Evolutionary conservation across 352 stramenopile genomes (phyloP), one percentile per base, ranked within the genome.

Genomic region (Phytophthora pseudosyringae): DNA sequence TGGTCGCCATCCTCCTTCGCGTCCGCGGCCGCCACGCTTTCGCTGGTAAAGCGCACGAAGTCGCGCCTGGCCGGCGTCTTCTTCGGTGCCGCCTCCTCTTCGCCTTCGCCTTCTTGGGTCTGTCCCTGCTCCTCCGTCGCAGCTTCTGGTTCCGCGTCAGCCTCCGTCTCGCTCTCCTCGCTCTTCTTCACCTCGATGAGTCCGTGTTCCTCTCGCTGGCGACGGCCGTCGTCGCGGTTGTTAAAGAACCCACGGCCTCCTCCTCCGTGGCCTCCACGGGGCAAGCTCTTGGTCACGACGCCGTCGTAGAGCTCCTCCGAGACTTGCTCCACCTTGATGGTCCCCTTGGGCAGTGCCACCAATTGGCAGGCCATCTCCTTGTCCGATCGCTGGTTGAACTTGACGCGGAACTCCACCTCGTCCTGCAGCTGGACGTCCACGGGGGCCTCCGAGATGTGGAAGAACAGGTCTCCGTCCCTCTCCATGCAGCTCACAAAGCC

Each of bases 361-460:
- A 94, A 68, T 59, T 91, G 83, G 13, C 79, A 79, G 11, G 86
- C 86, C 48, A 90, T 84, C 55, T 92, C 81, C 56, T 91, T 91
- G 48, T 82, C 64, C 45, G 80, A 90, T 16, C 86, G 83, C 52
- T 89, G 78, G 62, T 92, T 92, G 60, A 71, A 81, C 50, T 81
- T 89, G 51, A 92, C 70, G 31, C 83, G 78, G 63, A 90, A 94
- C 67, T 89, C 83, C 33, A 92, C 75, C 45, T 94, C 86, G 62
- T 92, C 83, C 21, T 88, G 71, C 41, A 91, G 38, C 54, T 90
- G 73, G 46, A 89, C 55, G 62, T 90, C 81, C 61, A 86, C 63
- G 1, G 86, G 86, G 26, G 83, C 86, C 41, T 94, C 86, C 7
- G 81, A 87, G 33, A 92, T 86, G 71, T 94, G 86, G 69, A 94